Base-by-base conservation (phyloP, 805 yeast species). In the Spathaspora passalidarum region DNA sequence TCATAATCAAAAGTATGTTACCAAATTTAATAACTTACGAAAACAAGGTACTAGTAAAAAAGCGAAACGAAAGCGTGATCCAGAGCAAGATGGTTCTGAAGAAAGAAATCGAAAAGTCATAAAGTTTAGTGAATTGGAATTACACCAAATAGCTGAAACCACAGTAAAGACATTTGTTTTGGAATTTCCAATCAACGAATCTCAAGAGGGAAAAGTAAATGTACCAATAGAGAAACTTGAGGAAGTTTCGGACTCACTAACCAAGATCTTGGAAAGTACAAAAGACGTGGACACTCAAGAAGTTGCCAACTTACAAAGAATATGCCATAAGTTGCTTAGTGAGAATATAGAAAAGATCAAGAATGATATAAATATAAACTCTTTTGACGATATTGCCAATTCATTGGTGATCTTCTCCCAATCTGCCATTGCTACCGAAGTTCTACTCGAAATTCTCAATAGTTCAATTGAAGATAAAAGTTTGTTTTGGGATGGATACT, bases 401-500 rank as follows among this genome's bases (percentile, higher is more conserved):
- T 9, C 20, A 5, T 11, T 25, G 5, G 21, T n/a, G 5, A n/a
- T 8, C 6, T 39, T 39, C 16, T 25, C 11, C 20, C 9, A 5
- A n/a, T 39, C 34, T 16, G 9, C 42, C 8, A 10, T 29, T 5
- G 39, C 26, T 16, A 58, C 72, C 2, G 58, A 65, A 2, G 49
- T 73, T 3, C 58, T 78, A 4, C 58, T 81, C 39, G 51, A 60
- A 3, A 61, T 78, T 1, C 66, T 81, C 44, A 68, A 69, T 22
- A 55, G 76, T 13, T 62, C 65, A 29, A 54, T 70, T 36, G 48
- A 56, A 2, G 81, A 79, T 43, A 75, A 73, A 47, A 63, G 60
- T 34, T 53, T 84, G 3, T 72, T 73, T 45, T 50, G 76, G 20
- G 84, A 80, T 32, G 67, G 65, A 4, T 73, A 72, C 51, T 50